Conservation (phyloP, 78 protist genomes). For the Planoprotostelium fungivorum region DNA sequence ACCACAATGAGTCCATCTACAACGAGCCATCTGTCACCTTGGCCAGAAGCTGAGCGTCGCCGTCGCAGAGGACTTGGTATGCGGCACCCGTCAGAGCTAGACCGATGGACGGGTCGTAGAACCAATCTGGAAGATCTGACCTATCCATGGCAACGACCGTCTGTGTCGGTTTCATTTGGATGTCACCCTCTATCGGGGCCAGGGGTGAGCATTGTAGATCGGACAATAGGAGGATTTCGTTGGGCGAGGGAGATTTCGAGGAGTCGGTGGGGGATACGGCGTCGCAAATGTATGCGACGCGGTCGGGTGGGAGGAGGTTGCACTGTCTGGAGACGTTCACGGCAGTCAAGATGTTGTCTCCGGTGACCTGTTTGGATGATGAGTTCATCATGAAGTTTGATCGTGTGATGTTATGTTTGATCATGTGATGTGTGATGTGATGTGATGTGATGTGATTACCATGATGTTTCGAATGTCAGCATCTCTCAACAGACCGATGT, state of each 20-base stretch:
- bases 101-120: background rate
- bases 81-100: conserved; percentile 45
- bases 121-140: background rate
- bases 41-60: background rate
- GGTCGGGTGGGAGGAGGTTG: conserved; percentile 35
- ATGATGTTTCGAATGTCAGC: conserved; percentile 69
- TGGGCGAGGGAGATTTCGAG: background rate
- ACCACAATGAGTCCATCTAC: conserved; percentile 5
- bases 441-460: conserved; percentile 43
- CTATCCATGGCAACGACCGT: background rate
- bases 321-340: conserved; percentile 72
- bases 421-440: no score
- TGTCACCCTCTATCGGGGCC: background rate
- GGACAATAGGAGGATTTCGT: background rate
- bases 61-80: conserved; percentile 25
- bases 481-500: conserved; percentile 22
- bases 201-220: background rate
- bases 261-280: background rate
- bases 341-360: conserved; percentile 90
- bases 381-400: background rate
- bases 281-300: conserved; percentile 7
- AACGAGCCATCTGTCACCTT: background rate
- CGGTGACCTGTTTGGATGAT: conserved; percentile 6
- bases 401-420: background rate
- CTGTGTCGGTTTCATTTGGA: background rate